Evolutionary conservation across 2,329 filamentous ascomycete genomes (phyloP).

Genomic region (Cercospora citrullina): DNA sequence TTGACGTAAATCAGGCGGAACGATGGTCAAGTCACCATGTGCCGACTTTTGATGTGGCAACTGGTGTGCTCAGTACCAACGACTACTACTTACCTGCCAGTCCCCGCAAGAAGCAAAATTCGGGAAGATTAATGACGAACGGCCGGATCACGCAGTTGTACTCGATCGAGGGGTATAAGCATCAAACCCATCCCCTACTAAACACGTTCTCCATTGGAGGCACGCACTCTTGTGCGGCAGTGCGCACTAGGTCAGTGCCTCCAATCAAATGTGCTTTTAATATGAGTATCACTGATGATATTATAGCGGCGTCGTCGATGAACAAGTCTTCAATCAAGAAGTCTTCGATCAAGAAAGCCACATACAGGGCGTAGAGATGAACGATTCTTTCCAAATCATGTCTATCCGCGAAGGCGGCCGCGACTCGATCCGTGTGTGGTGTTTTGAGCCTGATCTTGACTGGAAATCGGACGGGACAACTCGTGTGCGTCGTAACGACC

Average conservation of each 20-base stretch:
- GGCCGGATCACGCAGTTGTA: neutral
- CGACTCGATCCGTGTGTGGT: neutral
- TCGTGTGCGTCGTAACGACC: neutral
- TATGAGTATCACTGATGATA: neutral
- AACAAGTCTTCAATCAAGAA: no score
- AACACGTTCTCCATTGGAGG: neutral
- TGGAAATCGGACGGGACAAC: neutral
- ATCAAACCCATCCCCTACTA: neutral
- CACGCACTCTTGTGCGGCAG: neutral
- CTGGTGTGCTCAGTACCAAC: neutral
- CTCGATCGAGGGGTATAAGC: neutral
- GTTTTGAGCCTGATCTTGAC: neutral
- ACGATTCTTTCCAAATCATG: slow-evolving; percentile 5
- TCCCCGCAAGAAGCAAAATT: neutral
- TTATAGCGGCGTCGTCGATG: neutral
- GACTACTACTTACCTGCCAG: neutral
- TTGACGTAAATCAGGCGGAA: neutral
- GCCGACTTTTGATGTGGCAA: neutral
- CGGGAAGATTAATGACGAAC: neutral
- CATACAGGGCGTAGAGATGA: neutral
- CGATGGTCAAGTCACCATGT: neutral
- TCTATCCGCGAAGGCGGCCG: neutral
- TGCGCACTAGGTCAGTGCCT: neutral
- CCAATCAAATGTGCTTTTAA: neutral
- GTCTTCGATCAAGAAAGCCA: neutral